Conservation (phyloP, 2,329 filamentous ascomycete genomes). For the Colletotrichum liaoningense region DNA sequence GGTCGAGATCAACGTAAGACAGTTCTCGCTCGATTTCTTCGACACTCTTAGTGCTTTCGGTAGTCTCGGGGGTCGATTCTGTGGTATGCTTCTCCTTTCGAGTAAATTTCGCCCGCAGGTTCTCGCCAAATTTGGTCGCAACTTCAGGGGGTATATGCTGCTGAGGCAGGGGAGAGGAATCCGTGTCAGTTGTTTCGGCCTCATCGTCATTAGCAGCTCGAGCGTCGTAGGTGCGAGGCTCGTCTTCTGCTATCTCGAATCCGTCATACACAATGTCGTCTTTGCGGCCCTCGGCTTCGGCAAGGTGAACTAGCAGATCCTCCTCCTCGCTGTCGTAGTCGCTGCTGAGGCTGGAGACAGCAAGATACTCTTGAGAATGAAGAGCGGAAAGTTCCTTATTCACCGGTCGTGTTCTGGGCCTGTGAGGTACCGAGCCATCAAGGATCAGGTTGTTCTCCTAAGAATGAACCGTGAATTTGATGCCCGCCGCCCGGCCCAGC, state of each 20-base stretch:
- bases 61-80: not conserved
- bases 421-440: not conserved
- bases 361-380: no score
- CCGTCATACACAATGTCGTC: not conserved
- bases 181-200: no score
- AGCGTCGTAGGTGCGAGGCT: not conserved
- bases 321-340: not conserved
- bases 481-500: accelerated
- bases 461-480: slow-evolving; percentile 3
- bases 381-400: not conserved
- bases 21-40: not conserved
- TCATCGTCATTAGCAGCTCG: not conserved
- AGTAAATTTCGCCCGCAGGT: not conserved
- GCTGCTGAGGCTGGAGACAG: not conserved
- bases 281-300: not conserved
- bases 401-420: not conserved
- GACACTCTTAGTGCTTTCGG: not conserved
- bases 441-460: slow-evolving; percentile 17
- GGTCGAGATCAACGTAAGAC: not conserved
- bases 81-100: not conserved
- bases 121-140: not conserved
- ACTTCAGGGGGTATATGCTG: not conserved
- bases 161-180: not conserved
- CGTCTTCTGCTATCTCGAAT: not conserved
- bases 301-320: not conserved